phyloP scores from a whole-genome alignment of 176 grass and related monocot genomes.

The Carex myosuroides region DNA sequence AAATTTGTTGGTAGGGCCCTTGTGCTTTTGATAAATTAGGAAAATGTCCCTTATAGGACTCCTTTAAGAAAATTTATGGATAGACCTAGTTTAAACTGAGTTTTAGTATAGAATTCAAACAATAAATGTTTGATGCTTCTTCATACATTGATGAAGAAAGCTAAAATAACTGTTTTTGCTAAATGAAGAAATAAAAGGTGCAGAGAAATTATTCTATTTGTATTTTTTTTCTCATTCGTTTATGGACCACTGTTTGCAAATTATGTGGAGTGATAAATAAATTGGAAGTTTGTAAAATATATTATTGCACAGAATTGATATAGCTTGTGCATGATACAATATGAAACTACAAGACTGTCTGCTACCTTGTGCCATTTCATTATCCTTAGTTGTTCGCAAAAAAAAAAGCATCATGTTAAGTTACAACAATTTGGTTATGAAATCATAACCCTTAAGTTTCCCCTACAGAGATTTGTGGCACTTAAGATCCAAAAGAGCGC shows the following conservation, averaged over 20 bases:
- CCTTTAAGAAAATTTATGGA: neutral
- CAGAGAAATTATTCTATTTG: neutral
- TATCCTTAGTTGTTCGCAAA: neutral
- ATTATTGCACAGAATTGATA: neutral
- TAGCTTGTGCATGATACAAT: neutral
- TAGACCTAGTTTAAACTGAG: neutral
- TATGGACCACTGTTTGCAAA: neutral
- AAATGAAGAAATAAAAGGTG: neutral
- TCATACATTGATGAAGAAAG: neutral
- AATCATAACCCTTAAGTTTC: neutral
- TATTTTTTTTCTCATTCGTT: neutral
- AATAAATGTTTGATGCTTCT: neutral
- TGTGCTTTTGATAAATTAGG: slow-evolving; percentile 4
- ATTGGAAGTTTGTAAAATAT: neutral
- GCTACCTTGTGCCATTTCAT: neutral
- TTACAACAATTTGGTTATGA: neutral
- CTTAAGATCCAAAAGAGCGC: slow-evolving; percentile 98
- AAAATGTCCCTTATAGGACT: neutral
- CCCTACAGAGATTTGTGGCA: slow-evolving; percentile 77
- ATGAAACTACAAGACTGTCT: neutral
- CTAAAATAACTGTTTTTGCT: neutral
- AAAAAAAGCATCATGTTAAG: neutral
- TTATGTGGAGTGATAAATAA: neutral
- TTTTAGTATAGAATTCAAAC: neutral
- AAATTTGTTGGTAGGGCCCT: neutral